Evolutionary conservation across 2,329 filamentous ascomycete genomes (phyloP).

Genomic region (Seiridium cupressi): DNA sequence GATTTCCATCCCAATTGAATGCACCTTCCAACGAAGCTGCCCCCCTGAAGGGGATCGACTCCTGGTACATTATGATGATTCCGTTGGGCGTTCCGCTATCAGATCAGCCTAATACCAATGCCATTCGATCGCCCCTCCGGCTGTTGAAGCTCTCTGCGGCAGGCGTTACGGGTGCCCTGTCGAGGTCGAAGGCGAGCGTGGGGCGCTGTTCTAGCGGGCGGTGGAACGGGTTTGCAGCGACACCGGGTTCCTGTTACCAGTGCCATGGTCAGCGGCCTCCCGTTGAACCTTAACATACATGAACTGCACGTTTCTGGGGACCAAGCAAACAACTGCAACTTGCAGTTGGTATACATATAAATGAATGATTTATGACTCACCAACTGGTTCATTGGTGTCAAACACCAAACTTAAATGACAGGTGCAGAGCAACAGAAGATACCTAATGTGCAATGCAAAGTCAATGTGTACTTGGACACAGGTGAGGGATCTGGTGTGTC

Average conservation of each 20-base stretch:
- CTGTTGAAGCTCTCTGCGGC: neutral
- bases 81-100: neutral
- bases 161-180: neutral
- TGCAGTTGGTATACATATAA: neutral
- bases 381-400: neutral
- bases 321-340: neutral
- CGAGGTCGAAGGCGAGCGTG: neutral
- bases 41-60: neutral
- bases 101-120: neutral
- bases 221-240: neutral
- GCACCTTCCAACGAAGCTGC: neutral
- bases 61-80: neutral
- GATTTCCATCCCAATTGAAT: neutral
- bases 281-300: neutral
- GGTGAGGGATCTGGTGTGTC: no score
- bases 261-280: neutral
- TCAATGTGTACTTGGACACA: no score
- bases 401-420: neutral
- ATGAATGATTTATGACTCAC: neutral
- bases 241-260: neutral
- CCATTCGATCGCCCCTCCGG: neutral
- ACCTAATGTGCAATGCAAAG: no score
- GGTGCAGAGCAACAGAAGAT: no score
- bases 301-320: neutral
- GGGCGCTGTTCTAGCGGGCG: neutral